phyloP scores from a whole-genome alignment of 2,329 filamentous ascomycete species.

The Simplicillium sp. region DNA sequence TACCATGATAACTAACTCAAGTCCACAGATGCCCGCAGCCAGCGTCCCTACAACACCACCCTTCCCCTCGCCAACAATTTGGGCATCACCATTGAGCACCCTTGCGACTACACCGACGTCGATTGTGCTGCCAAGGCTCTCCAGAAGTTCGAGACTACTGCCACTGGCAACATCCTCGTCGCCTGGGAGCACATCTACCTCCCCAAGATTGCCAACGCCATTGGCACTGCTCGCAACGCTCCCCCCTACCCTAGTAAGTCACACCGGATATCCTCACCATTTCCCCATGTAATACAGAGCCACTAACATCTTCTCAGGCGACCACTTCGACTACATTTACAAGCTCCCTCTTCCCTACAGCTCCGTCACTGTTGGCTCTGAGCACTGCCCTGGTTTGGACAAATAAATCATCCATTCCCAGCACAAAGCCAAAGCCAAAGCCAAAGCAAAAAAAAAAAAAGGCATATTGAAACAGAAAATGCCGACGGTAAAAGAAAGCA shows the following conservation, averaged over 20 bases:
- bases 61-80: slow-evolving; percentile 2
- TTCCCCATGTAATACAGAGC: too few relatives aligned
- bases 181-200: slow-evolving; percentile 3
- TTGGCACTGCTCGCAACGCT: background rate
- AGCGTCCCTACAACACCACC: slow-evolving; percentile 6
- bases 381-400: slow-evolving; percentile 2
- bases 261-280: too few relatives aligned
- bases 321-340: slow-evolving; percentile 2
- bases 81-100: slow-evolving; percentile 4
- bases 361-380: background rate
- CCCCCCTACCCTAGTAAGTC: background rate
- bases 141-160: slow-evolving; percentile 10
- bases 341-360: slow-evolving; percentile 3
- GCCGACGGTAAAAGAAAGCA: too few relatives aligned
- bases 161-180: slow-evolving; percentile 1
- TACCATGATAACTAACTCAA: background rate
- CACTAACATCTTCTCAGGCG: too few relatives aligned
- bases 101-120: slow-evolving; percentile 16
- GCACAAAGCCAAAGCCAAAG: too few relatives aligned
- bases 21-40: slow-evolving; percentile 1
- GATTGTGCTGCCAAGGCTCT: slow-evolving; percentile 11
- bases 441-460: too few relatives aligned
- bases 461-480: too few relatives aligned
- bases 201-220: background rate
- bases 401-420: background rate